Evolutionary conservation across 2,329 filamentous ascomycete species (phyloP).

Genomic region (Incumbomyces delicatus): DNA sequence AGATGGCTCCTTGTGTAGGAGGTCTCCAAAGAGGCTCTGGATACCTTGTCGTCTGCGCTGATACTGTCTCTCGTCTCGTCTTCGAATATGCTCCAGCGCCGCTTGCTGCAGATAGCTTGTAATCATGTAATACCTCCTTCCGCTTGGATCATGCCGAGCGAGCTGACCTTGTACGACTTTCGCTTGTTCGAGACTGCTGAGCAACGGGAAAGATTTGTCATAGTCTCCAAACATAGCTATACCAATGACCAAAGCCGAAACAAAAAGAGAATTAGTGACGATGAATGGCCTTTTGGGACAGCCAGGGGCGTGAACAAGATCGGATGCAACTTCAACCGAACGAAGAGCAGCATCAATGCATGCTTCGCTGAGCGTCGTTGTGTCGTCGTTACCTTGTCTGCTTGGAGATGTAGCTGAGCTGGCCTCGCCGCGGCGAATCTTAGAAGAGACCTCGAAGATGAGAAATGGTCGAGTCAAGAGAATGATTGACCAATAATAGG

Average conservation of each 20-base stretch:
- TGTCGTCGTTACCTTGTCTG: conserved; percentile 3
- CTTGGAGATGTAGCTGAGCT: background rate
- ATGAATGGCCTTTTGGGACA: conserved; percentile 19
- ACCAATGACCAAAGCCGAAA: conserved; percentile 20
- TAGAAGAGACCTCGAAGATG: conserved; percentile 39
- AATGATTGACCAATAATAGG: conserved; percentile 47
- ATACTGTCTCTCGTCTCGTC: conserved; percentile 31
- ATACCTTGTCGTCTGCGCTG: conserved; percentile 30
- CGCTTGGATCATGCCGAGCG: conserved; percentile 18
- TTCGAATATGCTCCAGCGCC: conserved; percentile 28
- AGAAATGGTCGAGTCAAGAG: conserved; percentile 45
- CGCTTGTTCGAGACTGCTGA: conserved; percentile 21
- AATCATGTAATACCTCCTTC: conserved; percentile 24
- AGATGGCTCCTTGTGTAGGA: conserved; percentile 9
- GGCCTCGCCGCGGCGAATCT: conserved; percentile 7
- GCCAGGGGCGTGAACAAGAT: conserved; percentile 19
- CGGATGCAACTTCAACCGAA: conserved; percentile 22
- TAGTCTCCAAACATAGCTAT: conserved; percentile 22
- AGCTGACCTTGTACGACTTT: conserved; percentile 18
- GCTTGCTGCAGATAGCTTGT: conserved; percentile 32
- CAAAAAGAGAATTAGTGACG: conserved; percentile 19
- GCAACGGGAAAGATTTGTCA: conserved; percentile 20
- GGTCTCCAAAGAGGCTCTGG: conserved; percentile 32
- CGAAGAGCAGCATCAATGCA: conserved; percentile 37
- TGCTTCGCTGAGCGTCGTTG: conserved; percentile 25